These are phyloP conservation scores for Paraphaeosphaeria minitans DNA, from an alignment of 2,329 filamentous ascomycete species.

Conservation along the genomic window DNA sequence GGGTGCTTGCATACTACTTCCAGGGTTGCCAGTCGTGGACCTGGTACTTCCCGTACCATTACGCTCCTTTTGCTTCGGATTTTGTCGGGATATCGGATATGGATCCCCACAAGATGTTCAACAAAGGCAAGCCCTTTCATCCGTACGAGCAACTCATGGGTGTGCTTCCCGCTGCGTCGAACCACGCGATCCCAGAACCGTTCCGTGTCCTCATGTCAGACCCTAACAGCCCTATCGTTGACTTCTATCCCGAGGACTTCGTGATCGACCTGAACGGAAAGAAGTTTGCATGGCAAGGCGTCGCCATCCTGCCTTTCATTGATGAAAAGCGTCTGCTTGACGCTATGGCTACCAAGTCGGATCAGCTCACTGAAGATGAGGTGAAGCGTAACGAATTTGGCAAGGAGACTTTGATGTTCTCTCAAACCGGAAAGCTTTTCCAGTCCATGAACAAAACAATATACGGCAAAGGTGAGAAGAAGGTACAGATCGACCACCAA, in stretches of 20 bases:
- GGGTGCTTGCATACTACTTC: constrained; percentile 97
- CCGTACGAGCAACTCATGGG: constrained; percentile 99
- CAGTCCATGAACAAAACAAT: constrained; percentile 83
- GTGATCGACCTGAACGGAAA: constrained; percentile 94
- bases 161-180: constrained; percentile 89
- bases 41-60: constrained; percentile 99
- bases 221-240: constrained; percentile 86
- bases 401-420: constrained; percentile 81
- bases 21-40: constrained; percentile 98
- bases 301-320: constrained; percentile 92
- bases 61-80: constrained; percentile 95
- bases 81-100: constrained; percentile 84
- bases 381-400: constrained; percentile 77
- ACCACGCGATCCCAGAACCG: constrained; percentile 83
- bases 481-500: constrained; percentile 74
- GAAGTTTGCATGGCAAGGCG: constrained; percentile 97
- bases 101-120: constrained; percentile 70
- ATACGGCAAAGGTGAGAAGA: constrained; percentile 75
- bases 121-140: constrained; percentile 81
- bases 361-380: constrained; percentile 77
- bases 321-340: constrained; percentile 84
- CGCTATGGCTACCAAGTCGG: constrained; percentile 84
- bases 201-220: constrained; percentile 93
- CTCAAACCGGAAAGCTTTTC: constrained; percentile 83
- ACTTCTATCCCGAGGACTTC: constrained; percentile 97